Evolutionary conservation across 805 yeast genomes (phyloP).

Genomic region (Pachysolen tannophilus): DNA sequence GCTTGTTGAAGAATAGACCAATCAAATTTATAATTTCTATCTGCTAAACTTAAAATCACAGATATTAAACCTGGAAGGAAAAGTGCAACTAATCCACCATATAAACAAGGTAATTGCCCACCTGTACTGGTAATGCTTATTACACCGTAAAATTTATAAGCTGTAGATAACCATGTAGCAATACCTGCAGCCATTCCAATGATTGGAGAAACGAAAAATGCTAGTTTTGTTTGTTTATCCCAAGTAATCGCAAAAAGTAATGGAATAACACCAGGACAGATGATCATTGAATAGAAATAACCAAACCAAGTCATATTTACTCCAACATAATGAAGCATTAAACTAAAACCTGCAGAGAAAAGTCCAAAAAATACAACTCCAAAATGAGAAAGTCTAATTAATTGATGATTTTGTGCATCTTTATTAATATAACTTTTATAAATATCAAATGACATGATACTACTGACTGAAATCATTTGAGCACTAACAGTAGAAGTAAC

Average conservation of each 20-base stretch:
- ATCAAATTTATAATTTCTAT: no score
- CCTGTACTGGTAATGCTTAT: no score
- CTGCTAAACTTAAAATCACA: slow-evolving; percentile 22
- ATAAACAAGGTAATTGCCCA: no score
- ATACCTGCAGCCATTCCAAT: slow-evolving; percentile 23
- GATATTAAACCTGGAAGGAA: slow-evolving; percentile 25
- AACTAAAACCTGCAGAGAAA: slow-evolving; percentile 30
- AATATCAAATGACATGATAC: slow-evolving; percentile 37
- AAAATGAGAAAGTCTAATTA: slow-evolving; percentile 33
- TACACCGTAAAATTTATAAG: no score
- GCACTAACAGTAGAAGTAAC: slow-evolving; percentile 35
- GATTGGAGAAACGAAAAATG: slow-evolving; percentile 25
- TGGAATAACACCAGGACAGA: slow-evolving; percentile 31
- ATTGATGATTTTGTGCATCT: slow-evolving; percentile 31
- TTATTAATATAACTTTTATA: slow-evolving; percentile 35
- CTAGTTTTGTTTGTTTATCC: slow-evolving; percentile 28
- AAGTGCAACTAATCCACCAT: slow-evolving; percentile 22
- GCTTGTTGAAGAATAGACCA: no score
- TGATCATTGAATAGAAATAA: slow-evolving; percentile 27
- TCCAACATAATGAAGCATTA: slow-evolving; percentile 27
- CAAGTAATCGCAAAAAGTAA: slow-evolving; percentile 26
- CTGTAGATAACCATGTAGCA: slow-evolving; percentile 27
- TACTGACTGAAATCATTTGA: slow-evolving; percentile 30
- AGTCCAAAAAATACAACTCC: slow-evolving; percentile 31
- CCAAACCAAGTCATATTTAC: slow-evolving; percentile 29